Evolutionary conservation across 129 eudicot species (phyloP), one percentile per base, ranked within the genome.

Genomic region (Tagetes patula): DNA sequence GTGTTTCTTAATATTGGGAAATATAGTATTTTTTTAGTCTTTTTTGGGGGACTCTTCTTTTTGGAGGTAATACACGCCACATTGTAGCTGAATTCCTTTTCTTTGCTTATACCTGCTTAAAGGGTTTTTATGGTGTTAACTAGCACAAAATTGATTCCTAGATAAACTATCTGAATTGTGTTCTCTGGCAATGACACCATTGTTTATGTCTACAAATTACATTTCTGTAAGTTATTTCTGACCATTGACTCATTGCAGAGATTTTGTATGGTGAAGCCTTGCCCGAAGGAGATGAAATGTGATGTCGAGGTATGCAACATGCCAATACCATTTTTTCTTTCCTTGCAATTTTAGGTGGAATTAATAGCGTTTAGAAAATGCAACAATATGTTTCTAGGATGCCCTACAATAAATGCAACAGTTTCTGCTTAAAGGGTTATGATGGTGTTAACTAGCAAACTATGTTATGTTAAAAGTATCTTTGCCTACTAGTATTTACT

Each of bases 201-300:
- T 56, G 14, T 54, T 66, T 33, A 74, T 46, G 5, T 31, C 37
- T 65, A 47, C 65, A 14, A 52, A 37, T 48, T 48, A 50, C 49
- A 52, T 49, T 45, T 61, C 2, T 74, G 36, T 71, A 45, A 65
- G 54, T 49, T 39, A n/a, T 74, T 66, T 75, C 74, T 82, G 55
- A 70, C 58, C 43, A 61, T 56, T 75, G 49, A 75, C 81, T 77
- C 66, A 55, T 79, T 85, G 91, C 97, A 95, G 99, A 95, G 99
- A 81, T 90, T 95, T 82, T 85, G 70, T 71, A 88, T 81, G 88
- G 96, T 95, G 77, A 95, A 95, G 82, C 99, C 99, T 80, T 95
- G 99, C 77, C 84, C 91, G 6, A 95, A 95, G 85, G 99, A 95
- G 81, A 90, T 90, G 97, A 95, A 85, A 79, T 95, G 99, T 75